These are phyloP conservation scores for Citrus sp. DNA, from an alignment of 345 rosid genomes.

Conservation along the genomic window DNA sequence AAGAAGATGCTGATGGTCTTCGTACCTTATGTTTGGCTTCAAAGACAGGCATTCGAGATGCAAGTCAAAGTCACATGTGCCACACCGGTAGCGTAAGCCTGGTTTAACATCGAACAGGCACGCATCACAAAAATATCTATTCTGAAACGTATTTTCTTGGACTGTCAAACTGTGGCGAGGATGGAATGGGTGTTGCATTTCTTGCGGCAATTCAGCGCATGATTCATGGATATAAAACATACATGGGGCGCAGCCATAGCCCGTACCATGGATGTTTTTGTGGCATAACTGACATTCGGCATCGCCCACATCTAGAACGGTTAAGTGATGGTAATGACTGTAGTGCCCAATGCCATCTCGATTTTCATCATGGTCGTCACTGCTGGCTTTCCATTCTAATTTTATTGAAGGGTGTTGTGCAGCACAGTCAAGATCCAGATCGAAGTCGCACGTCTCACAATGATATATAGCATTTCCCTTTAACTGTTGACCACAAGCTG, in stretches of 20 bases:
- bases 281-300: not conserved
- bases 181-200: not conserved
- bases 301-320: not conserved
- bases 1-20: not conserved
- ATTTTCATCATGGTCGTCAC: not conserved
- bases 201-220: not conserved
- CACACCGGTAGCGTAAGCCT: not conserved
- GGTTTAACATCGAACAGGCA: not conserved
- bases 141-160: not conserved
- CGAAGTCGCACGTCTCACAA: not conserved
- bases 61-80: not conserved
- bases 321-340: not conserved
- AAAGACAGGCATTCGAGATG: not conserved
- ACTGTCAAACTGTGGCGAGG: not conserved
- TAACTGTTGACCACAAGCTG: not conserved
- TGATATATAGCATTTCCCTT: not conserved
- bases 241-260: not conserved
- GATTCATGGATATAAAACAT: not conserved
- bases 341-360: not conserved
- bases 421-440: not conserved
- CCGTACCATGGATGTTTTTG: not conserved
- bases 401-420: not conserved
- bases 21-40: not conserved
- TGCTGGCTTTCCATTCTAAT: not conserved
- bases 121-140: not conserved